A percentile compares a stretch with the other conserved stretches of the same genome.
Evolutionary conservation across 1,284 basidiomycete genomes (phyloP).

Genomic region (Leccinum cinnamomeum): DNA sequence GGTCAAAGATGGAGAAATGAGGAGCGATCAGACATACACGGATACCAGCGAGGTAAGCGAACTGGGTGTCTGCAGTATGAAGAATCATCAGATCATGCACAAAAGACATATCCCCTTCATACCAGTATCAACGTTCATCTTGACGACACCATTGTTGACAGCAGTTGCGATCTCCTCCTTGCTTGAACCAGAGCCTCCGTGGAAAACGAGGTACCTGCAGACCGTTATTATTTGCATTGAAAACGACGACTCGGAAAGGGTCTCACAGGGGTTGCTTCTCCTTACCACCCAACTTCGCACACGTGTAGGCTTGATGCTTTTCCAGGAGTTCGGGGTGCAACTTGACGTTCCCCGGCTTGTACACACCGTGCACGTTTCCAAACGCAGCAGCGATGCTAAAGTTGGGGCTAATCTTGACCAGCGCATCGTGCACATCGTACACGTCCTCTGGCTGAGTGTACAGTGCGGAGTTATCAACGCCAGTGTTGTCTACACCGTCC

Average conservation of each 20-base stretch:
- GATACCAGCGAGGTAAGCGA: slow-evolving; percentile 89
- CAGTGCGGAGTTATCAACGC: slow-evolving; percentile 89
- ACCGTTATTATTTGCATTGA: not conserved
- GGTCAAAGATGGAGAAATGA: not conserved
- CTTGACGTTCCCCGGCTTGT: slow-evolving; percentile 83
- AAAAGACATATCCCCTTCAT: not conserved
- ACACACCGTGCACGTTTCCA: slow-evolving; percentile 87
- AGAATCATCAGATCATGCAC: slow-evolving; percentile 10
- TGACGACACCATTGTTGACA: slow-evolving; percentile 91
- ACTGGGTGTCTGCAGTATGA: slow-evolving; percentile 72
- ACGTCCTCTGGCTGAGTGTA: slow-evolving; percentile 99
- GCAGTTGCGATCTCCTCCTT: slow-evolving; percentile 97
- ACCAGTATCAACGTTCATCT: slow-evolving; percentile 96
- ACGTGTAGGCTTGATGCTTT: slow-evolving; percentile 87
- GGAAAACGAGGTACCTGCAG: slow-evolving; percentile 95
- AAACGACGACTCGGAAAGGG: not conserved
- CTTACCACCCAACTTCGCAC: slow-evolving; percentile 67
- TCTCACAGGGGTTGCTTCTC: slow-evolving; percentile 80
- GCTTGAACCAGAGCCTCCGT: slow-evolving; percentile 97
- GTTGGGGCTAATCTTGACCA: slow-evolving; percentile 86
- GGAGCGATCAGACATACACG: slow-evolving; percentile 50
- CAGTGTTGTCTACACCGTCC: slow-evolving; percentile 97
- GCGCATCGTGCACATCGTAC: slow-evolving; percentile 86
- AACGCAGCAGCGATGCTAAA: slow-evolving; percentile 91
- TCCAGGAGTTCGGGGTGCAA: slow-evolving; percentile 90